phyloP scores from a whole-genome alignment of 805 yeast species.

The Grigorovia jiainica region DNA sequence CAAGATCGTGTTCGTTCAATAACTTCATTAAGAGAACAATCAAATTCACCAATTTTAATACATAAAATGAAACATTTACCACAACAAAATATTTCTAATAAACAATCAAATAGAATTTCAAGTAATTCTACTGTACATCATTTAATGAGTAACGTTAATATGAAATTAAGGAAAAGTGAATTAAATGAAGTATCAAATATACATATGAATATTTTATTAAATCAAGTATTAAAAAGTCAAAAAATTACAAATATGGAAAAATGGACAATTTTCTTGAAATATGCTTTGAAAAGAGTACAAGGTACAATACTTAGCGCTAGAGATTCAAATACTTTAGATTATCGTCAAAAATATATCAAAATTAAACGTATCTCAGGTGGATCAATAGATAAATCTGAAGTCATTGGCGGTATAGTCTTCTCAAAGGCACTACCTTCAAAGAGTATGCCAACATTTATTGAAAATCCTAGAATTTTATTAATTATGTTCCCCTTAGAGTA shows the following conservation, averaged over 20 bases:
- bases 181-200: conserved; percentile 30
- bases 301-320: conserved; percentile 49
- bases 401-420: conserved; percentile 72
- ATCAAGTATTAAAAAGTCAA: conserved; percentile 56
- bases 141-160: neutral
- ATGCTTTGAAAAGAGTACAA: conserved; percentile 45
- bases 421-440: conserved; percentile 76
- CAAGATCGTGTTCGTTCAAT: neutral
- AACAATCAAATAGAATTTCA: conserved; percentile 16
- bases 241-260: conserved; percentile 34
- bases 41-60: neutral
- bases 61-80: neutral
- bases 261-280: conserved; percentile 53
- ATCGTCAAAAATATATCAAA: conserved; percentile 73
- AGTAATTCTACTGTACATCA: conserved; percentile 11
- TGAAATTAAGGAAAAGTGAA: conserved; percentile 18
- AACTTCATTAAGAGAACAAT: neutral
- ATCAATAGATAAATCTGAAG: conserved; percentile 43
- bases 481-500: conserved; percentile 88
- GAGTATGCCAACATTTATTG: conserved; percentile 57
- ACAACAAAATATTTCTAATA: neutral
- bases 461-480: conserved; percentile 66
- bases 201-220: conserved; percentile 43
- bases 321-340: conserved; percentile 68
- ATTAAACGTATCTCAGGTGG: conserved; percentile 82